Conservation (phyloP, 176 grass and related monocot genomes). For the Pharus latifolius region DNA sequence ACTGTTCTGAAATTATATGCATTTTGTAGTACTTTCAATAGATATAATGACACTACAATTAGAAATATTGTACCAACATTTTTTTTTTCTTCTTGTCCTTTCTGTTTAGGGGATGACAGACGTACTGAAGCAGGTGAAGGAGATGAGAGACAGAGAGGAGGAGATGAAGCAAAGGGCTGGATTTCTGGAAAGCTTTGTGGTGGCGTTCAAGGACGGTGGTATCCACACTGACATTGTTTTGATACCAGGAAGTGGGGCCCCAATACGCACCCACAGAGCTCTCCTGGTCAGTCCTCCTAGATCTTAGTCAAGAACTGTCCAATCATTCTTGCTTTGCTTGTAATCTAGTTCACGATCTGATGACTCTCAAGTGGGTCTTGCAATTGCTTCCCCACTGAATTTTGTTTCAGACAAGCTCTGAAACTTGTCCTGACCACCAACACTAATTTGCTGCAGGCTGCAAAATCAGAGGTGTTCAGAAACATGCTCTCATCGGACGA, state of each 20-base stretch:
- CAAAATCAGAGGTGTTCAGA: slow-evolving; percentile 57
- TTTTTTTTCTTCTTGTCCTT: background rate
- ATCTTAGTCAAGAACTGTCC: too few species aligned
- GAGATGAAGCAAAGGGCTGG: slow-evolving; percentile 25
- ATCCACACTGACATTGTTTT: slow-evolving; percentile 72
- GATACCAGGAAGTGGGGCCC: slow-evolving; percentile 36
- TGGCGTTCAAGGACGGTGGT: slow-evolving; percentile 45
- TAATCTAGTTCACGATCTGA: too few species aligned
- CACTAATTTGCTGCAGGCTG: too few species aligned
- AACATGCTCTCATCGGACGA: slow-evolving; percentile 44
- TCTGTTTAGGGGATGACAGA: slow-evolving; percentile 42
- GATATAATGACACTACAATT: too few species aligned
- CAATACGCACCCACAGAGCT: slow-evolving; percentile 66
- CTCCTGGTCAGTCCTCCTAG: slow-evolving; percentile 48
- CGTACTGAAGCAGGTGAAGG: slow-evolving; percentile 48
- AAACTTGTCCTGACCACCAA: too few species aligned
- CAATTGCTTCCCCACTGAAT: too few species aligned
- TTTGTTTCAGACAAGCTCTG: too few species aligned
- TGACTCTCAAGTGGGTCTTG: too few species aligned
- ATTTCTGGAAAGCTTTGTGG: slow-evolving; percentile 41
- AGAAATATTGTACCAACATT: background rate
- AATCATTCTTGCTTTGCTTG: too few species aligned
- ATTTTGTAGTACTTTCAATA: background rate
- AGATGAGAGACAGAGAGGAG: slow-evolving; percentile 38
- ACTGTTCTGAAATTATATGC: too few species aligned